These are phyloP conservation scores for Thalassiosira tumida DNA, from an alignment of 352 stramenopile species.

Conservation along the genomic window DNA sequence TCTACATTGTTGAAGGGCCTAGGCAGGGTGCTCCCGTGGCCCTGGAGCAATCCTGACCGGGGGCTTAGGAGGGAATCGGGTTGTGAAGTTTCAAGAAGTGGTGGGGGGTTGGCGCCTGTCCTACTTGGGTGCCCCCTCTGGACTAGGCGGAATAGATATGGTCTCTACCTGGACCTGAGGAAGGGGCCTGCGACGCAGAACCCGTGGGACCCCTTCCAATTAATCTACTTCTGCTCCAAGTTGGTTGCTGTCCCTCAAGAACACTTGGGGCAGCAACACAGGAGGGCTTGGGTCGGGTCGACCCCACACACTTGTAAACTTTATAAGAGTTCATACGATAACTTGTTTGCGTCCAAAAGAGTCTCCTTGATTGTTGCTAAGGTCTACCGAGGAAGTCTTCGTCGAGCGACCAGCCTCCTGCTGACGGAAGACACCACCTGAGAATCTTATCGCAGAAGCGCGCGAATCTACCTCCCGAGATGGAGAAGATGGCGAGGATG, in stretches of 20 bases:
- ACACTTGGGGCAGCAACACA: not conserved
- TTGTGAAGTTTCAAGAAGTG: conserved; percentile 26
- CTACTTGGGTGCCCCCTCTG: not conserved
- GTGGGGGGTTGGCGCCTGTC: conserved; percentile 1
- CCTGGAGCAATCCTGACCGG: not conserved
- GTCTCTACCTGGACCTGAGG: not conserved
- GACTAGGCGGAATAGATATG: not conserved
- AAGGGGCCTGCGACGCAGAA: not conserved
- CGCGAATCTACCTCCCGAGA: no score
- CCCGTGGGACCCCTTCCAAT: not conserved
- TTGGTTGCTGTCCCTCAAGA: not conserved
- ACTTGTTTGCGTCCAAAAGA: not conserved
- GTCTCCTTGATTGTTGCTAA: not conserved
- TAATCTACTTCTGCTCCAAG: not conserved
- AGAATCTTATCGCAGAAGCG: no score
- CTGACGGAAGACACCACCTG: no score
- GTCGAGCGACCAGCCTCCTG: no score
- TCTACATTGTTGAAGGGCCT: not conserved
- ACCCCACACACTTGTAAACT: conserved; percentile 14
- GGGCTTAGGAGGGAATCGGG: not conserved
- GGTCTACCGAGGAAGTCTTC: not conserved
- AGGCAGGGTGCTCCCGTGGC: not conserved
- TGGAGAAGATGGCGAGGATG: no score
- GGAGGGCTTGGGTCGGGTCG: conserved; percentile 2
- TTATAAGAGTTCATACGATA: conserved; percentile 4